Percentiles rank a stretch among this genome's conserved stretches.
These are phyloP conservation scores for Suillus americanus DNA, from an alignment of 768 basidiomycete species.

Conservation along the genomic window DNA sequence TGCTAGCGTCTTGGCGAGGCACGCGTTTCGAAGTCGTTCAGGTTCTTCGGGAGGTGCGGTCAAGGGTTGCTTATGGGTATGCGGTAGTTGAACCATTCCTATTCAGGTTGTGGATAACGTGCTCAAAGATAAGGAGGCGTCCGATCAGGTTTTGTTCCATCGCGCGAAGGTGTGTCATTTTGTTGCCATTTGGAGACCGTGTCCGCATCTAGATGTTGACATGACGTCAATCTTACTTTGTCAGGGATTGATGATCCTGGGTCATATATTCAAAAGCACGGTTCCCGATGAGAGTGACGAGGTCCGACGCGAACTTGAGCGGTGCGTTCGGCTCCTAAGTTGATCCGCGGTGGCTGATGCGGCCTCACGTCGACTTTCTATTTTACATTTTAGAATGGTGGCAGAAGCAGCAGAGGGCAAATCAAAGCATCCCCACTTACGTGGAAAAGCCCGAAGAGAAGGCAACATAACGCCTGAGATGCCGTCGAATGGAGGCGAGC, in stretches of 20 bases:
- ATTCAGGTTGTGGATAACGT: conserved; percentile 77
- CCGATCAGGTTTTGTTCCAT: conserved; percentile 70
- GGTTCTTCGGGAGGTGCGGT: conserved; percentile 69
- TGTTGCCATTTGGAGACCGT: background rate
- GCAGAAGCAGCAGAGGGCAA: conserved; percentile 82
- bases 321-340: conserved; percentile 45
- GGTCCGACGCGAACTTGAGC: conserved; percentile 91
- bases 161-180: conserved; percentile 72
- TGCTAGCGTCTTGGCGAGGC: conserved; percentile 97
- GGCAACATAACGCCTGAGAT: conserved; percentile 40
- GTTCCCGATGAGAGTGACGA: conserved; percentile 89
- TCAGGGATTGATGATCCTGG: conserved; percentile 84
- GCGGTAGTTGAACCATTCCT: conserved; percentile 3
- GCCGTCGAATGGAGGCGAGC: conserved; percentile 30
- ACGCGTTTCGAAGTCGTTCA: conserved; percentile 93
- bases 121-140: conserved; percentile 72
- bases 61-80: conserved; percentile 7
- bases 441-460: conserved; percentile 28
- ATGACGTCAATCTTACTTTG: background rate
- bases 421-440: conserved; percentile 50
- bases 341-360: background rate
- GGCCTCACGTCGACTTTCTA: conserved; percentile 10
- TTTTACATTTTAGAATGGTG: conserved; percentile 58
- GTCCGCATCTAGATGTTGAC: conserved; percentile 1
- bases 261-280: conserved; percentile 85